Evolutionary conservation across 2,329 filamentous ascomycete species (phyloP), one percentile per base, ranked within the genome.

Genomic region (Colletotrichum sp.): DNA sequence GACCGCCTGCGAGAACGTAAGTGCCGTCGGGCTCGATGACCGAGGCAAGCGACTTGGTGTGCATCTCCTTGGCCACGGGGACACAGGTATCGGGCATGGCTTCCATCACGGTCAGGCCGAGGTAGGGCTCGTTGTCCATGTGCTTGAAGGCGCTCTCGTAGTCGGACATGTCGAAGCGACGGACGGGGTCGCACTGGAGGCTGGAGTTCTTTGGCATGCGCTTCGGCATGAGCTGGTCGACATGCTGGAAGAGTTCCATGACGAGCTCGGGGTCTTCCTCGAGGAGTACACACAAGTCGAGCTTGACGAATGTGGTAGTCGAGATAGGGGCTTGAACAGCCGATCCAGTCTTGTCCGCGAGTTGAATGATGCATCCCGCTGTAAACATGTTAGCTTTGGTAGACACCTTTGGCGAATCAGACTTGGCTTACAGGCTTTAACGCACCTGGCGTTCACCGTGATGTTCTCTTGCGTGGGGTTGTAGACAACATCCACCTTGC

Each of bases 1-100:
- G 85, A 1, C 90, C 90, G 19, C 92, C 92, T 6, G 87, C 86
- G 5, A 93, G 81, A 4, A 93, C 79, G 72, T 93, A 93, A 1
- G 89, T 89, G 1, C 82, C 85, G 8, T 85, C 80, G 6, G 63
- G 44, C 4, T 85, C 84, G 59, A 88, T 79, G 7, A 75, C 78
- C 5, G 85, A 82, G 2, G 73, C 57, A 8, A 87, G 80, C 2
- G 79, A 66, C 52, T 79, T 82, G 36, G 79, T 59, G 75, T 2
- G 52, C 49, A 39, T 78, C n/a, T 78, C 71, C 16, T 77, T 72
- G 11, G 79, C 72, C 8, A 83, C 81, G 1, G 77, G 75, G 8
- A 85, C 82, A 7, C 65, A 61, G 5, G 66, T 73, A 0, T 77
- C 69, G 8, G 12, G 57, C 25, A 66, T 62, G 7, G 77, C 77